Conservation (phyloP, 768 basidiomycete genomes). For the Panaeolus cyanescens region DNA sequence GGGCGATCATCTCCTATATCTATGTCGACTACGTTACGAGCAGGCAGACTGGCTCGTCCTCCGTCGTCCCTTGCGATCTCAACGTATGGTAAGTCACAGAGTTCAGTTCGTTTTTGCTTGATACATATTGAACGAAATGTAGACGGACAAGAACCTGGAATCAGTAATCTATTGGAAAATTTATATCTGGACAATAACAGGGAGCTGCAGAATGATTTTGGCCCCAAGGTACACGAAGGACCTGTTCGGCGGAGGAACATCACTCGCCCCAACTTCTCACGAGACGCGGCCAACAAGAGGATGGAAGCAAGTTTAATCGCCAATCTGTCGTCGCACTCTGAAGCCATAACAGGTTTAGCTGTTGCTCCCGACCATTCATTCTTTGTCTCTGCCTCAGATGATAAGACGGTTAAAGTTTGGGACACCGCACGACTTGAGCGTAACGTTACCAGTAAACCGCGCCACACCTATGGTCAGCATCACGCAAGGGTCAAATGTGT, state of each 20-base stretch:
- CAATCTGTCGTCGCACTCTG: conserved; percentile 82
- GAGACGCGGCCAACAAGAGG: conserved; percentile 62
- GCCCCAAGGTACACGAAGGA: conserved; percentile 82
- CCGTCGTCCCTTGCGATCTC: conserved; percentile 64
- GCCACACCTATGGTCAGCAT: conserved; percentile 63
- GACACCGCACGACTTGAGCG: conserved; percentile 91
- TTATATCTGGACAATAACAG: conserved; percentile 86
- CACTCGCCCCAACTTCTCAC: conserved; percentile 66
- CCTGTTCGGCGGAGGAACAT: conserved; percentile 78
- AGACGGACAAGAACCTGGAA: conserved; percentile 92
- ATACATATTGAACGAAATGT: conserved; percentile 8
- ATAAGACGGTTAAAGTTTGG: conserved; percentile 93
- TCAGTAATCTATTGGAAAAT: conserved; percentile 87
- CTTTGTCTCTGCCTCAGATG: conserved; percentile 92
- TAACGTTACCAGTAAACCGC: conserved; percentile 86
- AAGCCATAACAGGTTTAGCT: conserved; percentile 75
- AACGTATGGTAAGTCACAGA: conserved; percentile 59
- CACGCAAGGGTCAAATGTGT: conserved; percentile 68
- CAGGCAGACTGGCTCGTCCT: conserved; percentile 45
- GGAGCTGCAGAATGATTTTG: conserved; percentile 89
- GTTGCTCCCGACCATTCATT: conserved; percentile 94
- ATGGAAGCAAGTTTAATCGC: conserved; percentile 82
- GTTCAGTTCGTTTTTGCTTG: conserved; percentile 1
- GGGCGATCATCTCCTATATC: conserved; percentile 80
- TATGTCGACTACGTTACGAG: conserved; percentile 55